Percentiles rank a stretch among this genome's conserved stretches.
phyloP scores from a whole-genome alignment of 2,329 filamentous ascomycete genomes.

The Ophiostoma himal-ulmi region DNA sequence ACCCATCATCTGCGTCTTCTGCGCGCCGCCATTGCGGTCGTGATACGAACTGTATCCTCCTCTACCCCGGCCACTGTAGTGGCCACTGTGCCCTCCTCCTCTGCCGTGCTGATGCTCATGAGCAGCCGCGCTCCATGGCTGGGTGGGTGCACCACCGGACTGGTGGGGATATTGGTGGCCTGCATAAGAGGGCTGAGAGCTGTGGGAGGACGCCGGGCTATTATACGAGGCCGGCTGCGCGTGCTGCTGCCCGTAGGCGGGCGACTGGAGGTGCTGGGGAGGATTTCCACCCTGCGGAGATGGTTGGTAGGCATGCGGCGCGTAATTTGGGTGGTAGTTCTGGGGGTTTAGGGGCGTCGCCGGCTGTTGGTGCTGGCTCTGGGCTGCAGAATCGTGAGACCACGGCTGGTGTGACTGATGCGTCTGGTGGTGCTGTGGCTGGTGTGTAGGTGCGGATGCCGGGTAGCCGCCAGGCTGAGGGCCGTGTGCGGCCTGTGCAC shows the following conservation, averaged over 20 bases:
- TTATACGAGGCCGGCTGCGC: conserved; percentile 24
- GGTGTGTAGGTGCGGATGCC: conserved; percentile 28
- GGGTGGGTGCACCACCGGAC: conserved; percentile 32
- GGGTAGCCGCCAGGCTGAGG: conserved; percentile 32
- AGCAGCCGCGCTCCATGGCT: conserved; percentile 20
- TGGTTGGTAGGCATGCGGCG: conserved; percentile 47
- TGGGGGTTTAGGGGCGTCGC: conserved; percentile 46
- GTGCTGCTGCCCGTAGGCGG: conserved; percentile 25
- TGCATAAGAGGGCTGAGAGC: conserved; percentile 18
- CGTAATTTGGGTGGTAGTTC: conserved; percentile 56
- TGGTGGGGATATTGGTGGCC: conserved; percentile 28
- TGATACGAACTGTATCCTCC: conserved; percentile 41
- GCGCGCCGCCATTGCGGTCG: conserved; percentile 30
- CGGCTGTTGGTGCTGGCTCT: conserved; percentile 33
- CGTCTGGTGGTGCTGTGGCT: conserved; percentile 40
- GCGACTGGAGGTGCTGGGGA: conserved; percentile 22
- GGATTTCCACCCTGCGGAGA: conserved; percentile 35
- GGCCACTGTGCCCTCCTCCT: conserved; percentile 26
- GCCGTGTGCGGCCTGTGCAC: conserved; percentile 33
- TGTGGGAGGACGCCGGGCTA: conserved; percentile 29
- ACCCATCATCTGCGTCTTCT: conserved; percentile 43
- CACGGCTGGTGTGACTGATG: conserved; percentile 36
- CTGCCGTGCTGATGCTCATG: conserved; percentile 32
- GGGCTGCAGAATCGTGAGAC: conserved; percentile 35
- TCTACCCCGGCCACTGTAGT: conserved; percentile 37